phyloP scores from a whole-genome alignment of 2,329 filamentous ascomycete genomes.

The Cryphonectria naterciae region DNA sequence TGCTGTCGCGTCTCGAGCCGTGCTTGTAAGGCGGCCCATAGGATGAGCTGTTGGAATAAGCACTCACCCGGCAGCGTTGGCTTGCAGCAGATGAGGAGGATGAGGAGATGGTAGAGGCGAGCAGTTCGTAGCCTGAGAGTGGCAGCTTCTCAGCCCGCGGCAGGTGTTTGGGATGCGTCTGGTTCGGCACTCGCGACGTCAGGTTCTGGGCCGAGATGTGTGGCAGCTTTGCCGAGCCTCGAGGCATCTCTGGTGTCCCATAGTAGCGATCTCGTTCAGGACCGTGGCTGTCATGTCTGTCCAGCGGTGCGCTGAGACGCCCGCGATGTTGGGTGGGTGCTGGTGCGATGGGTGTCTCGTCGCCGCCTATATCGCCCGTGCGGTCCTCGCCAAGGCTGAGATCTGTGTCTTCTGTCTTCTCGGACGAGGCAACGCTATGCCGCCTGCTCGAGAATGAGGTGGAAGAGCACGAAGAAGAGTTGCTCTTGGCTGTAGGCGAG shows the following conservation, averaged over 20 bases:
- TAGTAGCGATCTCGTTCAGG: slow-evolving; percentile 41
- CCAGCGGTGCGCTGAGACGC: slow-evolving; percentile 17
- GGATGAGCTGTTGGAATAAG: slow-evolving; percentile 30
- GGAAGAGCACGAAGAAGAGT: slow-evolving; percentile 43
- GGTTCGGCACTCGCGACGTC: slow-evolving; percentile 41
- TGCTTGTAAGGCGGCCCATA: background rate
- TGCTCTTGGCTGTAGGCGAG: slow-evolving; percentile 40
- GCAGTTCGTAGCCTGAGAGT: slow-evolving; percentile 63
- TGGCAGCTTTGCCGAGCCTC: slow-evolving; percentile 43
- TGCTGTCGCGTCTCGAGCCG: slow-evolving; percentile 13
- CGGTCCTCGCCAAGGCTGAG: slow-evolving; percentile 49
- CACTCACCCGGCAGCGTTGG: slow-evolving; percentile 29
- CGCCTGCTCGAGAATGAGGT: slow-evolving; percentile 54
- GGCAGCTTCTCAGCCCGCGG: slow-evolving; percentile 48
- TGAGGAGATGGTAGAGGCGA: slow-evolving; percentile 59
- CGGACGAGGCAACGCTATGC: slow-evolving; percentile 49
- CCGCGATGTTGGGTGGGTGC: slow-evolving; percentile 32
- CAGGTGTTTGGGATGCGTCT: slow-evolving; percentile 42
- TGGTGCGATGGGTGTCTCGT: slow-evolving; percentile 26
- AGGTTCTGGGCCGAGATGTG: slow-evolving; percentile 43
- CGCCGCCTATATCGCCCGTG: slow-evolving; percentile 41
- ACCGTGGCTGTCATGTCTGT: slow-evolving; percentile 25
- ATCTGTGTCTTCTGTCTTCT: slow-evolving; percentile 47
- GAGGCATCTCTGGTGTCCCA: slow-evolving; percentile 49
- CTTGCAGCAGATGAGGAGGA: slow-evolving; percentile 29